phyloP scores from a whole-genome alignment of 768 basidiomycete species.

The Boletus barrowsii region DNA sequence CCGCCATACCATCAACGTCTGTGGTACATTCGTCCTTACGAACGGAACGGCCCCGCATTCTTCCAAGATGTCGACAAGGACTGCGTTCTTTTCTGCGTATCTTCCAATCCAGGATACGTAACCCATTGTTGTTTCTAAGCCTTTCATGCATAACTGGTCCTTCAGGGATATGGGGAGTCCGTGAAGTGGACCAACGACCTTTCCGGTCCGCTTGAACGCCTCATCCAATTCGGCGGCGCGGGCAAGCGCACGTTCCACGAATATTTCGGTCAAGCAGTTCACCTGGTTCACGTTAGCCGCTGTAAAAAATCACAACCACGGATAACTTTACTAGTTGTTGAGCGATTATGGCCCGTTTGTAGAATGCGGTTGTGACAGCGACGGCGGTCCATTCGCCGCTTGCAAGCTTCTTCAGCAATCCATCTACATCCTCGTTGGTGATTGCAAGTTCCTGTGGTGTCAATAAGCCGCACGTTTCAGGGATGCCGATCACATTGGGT shows the following conservation, averaged over 20 bases:
- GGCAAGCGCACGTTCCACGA: conserved; percentile 64
- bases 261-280: conserved; percentile 84
- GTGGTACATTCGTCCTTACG: conserved; percentile 73
- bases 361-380: conserved; percentile 69
- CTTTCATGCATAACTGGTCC: conserved; percentile 69
- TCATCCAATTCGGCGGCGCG: conserved; percentile 68
- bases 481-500: conserved; percentile 53
- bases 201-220: conserved; percentile 57
- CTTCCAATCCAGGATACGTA: conserved; percentile 73
- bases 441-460: conserved; percentile 56
- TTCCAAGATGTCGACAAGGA: conserved; percentile 64
- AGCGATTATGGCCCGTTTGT: conserved; percentile 74
- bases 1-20: conserved; percentile 62
- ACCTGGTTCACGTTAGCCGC: conserved; percentile 39
- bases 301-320: background rate
- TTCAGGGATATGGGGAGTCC: conserved; percentile 75
- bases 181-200: conserved; percentile 67
- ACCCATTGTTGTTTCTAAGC: conserved; percentile 68
- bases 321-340: conserved; percentile 63
- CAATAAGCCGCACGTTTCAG: conserved; percentile 56
- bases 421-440: conserved; percentile 45
- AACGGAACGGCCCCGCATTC: conserved; percentile 68
- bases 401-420: conserved; percentile 55
- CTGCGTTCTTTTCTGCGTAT: conserved; percentile 54
- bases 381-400: conserved; percentile 57